Conservation (phyloP, 148 eudicot genomes). For the Chenopodium album region DNA sequence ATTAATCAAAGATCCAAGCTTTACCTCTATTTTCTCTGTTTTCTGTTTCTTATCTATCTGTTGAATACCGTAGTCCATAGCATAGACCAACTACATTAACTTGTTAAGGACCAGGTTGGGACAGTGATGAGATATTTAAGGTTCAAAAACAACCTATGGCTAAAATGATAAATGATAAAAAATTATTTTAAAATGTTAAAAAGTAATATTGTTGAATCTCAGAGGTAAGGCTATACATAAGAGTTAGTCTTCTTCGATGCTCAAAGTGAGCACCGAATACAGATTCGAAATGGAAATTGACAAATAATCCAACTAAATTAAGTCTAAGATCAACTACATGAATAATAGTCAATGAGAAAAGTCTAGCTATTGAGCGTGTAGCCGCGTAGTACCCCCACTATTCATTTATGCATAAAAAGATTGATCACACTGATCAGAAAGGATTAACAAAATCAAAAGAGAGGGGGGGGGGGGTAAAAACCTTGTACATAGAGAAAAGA, state of each 20-base stretch:
- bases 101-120: too few species aligned
- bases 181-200: not conserved
- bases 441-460: not conserved
- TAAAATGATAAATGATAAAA: too few species aligned
- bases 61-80: too few species aligned
- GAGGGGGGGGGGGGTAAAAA: too few species aligned
- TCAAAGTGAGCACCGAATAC: not conserved
- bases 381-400: not conserved
- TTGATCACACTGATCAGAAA: not conserved
- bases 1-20: too few species aligned
- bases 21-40: too few species aligned
- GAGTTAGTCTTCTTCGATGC: not conserved
- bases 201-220: not conserved
- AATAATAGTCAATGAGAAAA: not conserved
- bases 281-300: not conserved
- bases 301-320: not conserved
- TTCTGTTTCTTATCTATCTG: too few species aligned
- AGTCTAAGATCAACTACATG: not conserved
- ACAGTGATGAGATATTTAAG: too few species aligned
- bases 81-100: too few species aligned
- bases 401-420: not conserved
- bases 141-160: too few species aligned
- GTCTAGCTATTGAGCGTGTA: not conserved
- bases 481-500: too few species aligned
- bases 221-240: not conserved